A percentile compares a stretch with the other conserved stretches of the same genome.
Evolutionary conservation across 345 rosid genomes (phyloP).

Genomic region (Lepidium sativum): DNA sequence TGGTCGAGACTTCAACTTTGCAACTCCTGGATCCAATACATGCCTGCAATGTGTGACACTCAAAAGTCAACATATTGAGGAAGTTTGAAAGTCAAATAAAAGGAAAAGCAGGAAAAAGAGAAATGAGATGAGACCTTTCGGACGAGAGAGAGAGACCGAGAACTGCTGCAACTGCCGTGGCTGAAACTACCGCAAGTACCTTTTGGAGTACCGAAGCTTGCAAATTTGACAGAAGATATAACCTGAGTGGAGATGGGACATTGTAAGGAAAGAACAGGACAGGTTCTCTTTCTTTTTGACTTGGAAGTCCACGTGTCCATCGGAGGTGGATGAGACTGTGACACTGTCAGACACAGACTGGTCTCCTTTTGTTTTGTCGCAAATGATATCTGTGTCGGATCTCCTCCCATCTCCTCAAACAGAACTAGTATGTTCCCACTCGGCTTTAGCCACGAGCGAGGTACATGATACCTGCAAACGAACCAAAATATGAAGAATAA

Average conservation of each 20-base stretch:
- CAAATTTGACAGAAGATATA: slow-evolving; percentile 68
- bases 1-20: slow-evolving; percentile 47
- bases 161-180: slow-evolving; percentile 54
- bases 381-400: slow-evolving; percentile 63
- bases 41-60: slow-evolving; percentile 41
- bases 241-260: slow-evolving; percentile 62
- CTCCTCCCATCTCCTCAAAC: slow-evolving; percentile 85
- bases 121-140: slow-evolving; percentile 39
- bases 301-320: slow-evolving; percentile 62
- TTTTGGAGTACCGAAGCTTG: slow-evolving; percentile 78
- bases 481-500: neutral
- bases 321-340: slow-evolving; percentile 68
- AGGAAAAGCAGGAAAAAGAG: neutral
- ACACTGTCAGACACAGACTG: slow-evolving; percentile 52
- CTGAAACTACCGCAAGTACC: slow-evolving; percentile 77
- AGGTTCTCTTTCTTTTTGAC: slow-evolving; percentile 30
- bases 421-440: slow-evolving; percentile 69
- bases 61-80: neutral
- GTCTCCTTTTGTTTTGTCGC: slow-evolving; percentile 44
- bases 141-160: slow-evolving; percentile 43
- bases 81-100: neutral
- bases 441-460: slow-evolving; percentile 79
- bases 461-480: slow-evolving; percentile 67
- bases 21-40: slow-evolving; percentile 80
- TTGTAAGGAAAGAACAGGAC: slow-evolving; percentile 39